Base-by-base conservation (phyloP, 768 basidiomycete genomes). In the Lentinus tigrinus region DNA sequence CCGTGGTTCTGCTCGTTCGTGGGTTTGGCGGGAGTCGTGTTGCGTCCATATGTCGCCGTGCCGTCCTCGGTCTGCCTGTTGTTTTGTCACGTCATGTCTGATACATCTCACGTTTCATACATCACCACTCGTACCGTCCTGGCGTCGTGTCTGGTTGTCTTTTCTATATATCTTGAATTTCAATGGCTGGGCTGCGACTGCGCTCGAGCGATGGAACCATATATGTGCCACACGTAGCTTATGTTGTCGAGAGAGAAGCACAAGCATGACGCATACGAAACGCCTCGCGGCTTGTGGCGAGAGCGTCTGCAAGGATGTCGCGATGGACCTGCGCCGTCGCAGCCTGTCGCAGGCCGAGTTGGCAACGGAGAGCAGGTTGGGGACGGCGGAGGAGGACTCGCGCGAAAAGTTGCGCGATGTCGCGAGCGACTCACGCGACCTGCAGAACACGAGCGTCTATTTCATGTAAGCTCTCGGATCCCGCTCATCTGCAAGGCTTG, bases 121-220 rank as follows among this genome's bases (percentile, higher is more conserved):
- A 49, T 36, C 47, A 47, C 46, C 42, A 47, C 53, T 51, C 34
- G 24, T 44, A 26, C 54, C 26, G 34, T 47, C 58, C 58, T 54
- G 39, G 40, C n/a, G 47, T 44, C 52, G 52, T 48, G 43, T 38
- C 51, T 40, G 43, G 58, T 58, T 63, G 58, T 67, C 67, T 62
- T 6, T 31, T 11, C 31, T 77, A 73, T 77, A 74, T 77, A 75
- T 81, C 74, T 79, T 79, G 77, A 77, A 76, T 76, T 71, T 69
- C 74, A 61, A 63, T 56, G 66, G 61, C 59, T 54, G 34, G 54
- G 48, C 56, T 63, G 57, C 56, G 56, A 53, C 43, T 49, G 57
- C 49, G 55, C 61, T 59, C 52, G 61, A 31, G 31, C 43, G 24
- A 42, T 17, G 17, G 42, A 28, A 16, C 16, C 9, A 42, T 40